A percentile compares a stretch with the other conserved stretches of the same genome.
phyloP scores from a whole-genome alignment of 2,329 filamentous ascomycete genomes.

The Apiospora marii region DNA sequence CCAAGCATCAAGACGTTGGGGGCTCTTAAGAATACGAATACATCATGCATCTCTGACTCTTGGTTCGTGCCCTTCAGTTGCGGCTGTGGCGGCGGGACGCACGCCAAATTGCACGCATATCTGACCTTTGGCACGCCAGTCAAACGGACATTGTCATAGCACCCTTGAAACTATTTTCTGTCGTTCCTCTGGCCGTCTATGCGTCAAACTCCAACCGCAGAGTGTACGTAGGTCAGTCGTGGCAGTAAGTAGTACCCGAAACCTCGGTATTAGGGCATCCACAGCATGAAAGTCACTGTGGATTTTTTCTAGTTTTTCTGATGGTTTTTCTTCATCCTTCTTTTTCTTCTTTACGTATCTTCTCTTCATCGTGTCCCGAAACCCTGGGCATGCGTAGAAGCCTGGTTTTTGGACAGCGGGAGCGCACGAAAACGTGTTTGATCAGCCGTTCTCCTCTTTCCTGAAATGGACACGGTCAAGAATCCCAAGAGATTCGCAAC shows the following conservation, averaged over 20 bases:
- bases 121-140: background rate
- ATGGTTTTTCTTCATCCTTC: background rate
- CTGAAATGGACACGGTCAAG: background rate
- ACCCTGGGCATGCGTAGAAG: background rate
- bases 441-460: conserved; percentile 4
- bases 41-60: background rate
- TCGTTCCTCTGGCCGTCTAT: background rate
- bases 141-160: conserved; percentile 1
- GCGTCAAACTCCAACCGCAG: background rate
- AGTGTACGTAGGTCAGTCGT: background rate
- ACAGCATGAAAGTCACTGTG: background rate
- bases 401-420: background rate
- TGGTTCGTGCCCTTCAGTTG: background rate
- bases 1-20: background rate
- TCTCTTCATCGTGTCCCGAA: background rate
- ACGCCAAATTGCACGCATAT: conserved; percentile 5
- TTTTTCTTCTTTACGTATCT: background rate
- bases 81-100: background rate
- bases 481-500: background rate
- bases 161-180: background rate
- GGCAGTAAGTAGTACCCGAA: background rate
- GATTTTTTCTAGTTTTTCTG: background rate
- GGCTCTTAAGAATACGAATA: background rate
- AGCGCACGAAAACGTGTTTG: conserved; percentile 20
- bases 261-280: conserved; percentile 4